phyloP scores from a whole-genome alignment of 2,329 filamentous ascomycete genomes.

The Ophiostoma tasmaniense region DNA sequence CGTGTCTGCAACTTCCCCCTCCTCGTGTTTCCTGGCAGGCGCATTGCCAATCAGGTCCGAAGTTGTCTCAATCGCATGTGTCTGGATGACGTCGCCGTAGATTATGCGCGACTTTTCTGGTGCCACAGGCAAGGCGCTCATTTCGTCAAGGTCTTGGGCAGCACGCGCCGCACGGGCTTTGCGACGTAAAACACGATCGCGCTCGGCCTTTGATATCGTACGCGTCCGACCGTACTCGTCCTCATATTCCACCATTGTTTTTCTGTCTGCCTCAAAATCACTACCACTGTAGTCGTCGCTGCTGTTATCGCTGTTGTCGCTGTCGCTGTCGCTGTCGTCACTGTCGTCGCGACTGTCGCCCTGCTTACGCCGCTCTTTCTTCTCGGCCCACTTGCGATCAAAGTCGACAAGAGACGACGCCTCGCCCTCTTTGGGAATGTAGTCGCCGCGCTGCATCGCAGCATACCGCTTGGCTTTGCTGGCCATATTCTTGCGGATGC shows the following conservation, averaged over 20 bases:
- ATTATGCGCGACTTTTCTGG: slow-evolving; percentile 60
- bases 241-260: slow-evolving; percentile 63
- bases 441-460: slow-evolving; percentile 83
- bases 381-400: slow-evolving; percentile 88
- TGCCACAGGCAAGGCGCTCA: slow-evolving; percentile 57
- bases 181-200: slow-evolving; percentile 52
- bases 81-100: slow-evolving; percentile 77
- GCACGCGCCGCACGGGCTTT: slow-evolving; percentile 40
- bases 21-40: slow-evolving; percentile 53
- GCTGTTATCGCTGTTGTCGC: slow-evolving; percentile 38
- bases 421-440: slow-evolving; percentile 57
- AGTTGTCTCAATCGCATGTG: slow-evolving; percentile 65
- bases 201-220: slow-evolving; percentile 61
- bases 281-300: slow-evolving; percentile 36
- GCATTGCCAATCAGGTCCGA: slow-evolving; percentile 45
- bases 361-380: slow-evolving; percentile 39
- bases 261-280: slow-evolving; percentile 31
- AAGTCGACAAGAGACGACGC: slow-evolving; percentile 76
- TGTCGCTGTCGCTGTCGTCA: slow-evolving; percentile 51
- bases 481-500: slow-evolving; percentile 74
- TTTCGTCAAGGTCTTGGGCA: slow-evolving; percentile 55
- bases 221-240: slow-evolving; percentile 89
- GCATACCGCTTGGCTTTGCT: slow-evolving; percentile 84
- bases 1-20: slow-evolving; percentile 26
- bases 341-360: slow-evolving; percentile 36